Conservation (phyloP, 1,139 yeast genomes). For the Zygosaccharomyces pseudobailii region DNA sequence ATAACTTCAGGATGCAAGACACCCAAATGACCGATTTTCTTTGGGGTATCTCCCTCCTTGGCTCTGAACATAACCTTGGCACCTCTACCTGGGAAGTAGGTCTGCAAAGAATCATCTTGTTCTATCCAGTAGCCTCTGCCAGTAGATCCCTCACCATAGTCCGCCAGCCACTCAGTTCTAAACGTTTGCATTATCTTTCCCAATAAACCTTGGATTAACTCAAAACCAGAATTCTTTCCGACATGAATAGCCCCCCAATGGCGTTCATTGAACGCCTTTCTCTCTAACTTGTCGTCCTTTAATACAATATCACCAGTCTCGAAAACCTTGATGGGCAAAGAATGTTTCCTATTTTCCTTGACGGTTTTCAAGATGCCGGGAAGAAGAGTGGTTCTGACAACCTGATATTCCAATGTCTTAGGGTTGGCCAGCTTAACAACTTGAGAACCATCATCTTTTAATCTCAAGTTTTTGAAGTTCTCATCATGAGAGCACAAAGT, state of each 20-base stretch:
- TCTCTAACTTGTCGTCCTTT: conserved; percentile 73
- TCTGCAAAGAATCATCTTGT: conserved; percentile 59
- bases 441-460: conserved; percentile 62
- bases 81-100: conserved; percentile 97
- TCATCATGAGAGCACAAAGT: conserved; percentile 96
- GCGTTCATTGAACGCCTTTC: conserved; percentile 89
- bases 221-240: conserved; percentile 94
- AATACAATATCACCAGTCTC: conserved; percentile 94
- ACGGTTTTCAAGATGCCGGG: conserved; percentile 96
- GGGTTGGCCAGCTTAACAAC: conserved; percentile 95
- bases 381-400: conserved; percentile 87
- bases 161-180: conserved; percentile 78
- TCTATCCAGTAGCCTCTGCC: conserved; percentile 84
- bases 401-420: conserved; percentile 94
- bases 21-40: conserved; percentile 79
- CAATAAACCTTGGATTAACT: conserved; percentile 85
- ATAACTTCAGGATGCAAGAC: conserved; percentile 95
- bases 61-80: conserved; percentile 77
- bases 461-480: conserved; percentile 81
- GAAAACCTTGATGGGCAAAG: conserved; percentile 89
- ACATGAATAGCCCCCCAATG: conserved; percentile 93
- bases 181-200: conserved; percentile 96
- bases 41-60: conserved; percentile 50
- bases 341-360: conserved; percentile 92
- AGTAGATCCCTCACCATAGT: conserved; percentile 41